Percentiles rank a stretch among this genome's conserved stretches.
Conservation (phyloP, 257 asterid genomes). For the Gentiana macrophylla region DNA sequence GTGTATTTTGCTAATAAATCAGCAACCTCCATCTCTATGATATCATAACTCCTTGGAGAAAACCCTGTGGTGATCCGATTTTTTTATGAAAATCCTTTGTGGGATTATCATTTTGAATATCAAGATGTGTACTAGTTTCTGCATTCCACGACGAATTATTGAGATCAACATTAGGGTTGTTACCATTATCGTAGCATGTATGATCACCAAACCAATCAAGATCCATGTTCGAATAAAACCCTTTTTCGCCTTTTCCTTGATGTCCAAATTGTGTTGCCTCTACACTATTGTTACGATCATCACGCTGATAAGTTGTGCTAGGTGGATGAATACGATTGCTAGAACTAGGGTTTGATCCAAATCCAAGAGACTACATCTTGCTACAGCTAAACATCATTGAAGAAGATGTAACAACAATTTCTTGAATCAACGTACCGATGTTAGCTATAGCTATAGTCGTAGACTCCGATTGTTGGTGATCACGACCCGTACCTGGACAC, state of each 20-base stretch:
- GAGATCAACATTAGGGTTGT: background rate
- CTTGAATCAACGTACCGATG: slow-evolving; percentile 61
- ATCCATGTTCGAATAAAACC: slow-evolving; percentile 18
- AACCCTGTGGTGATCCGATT: background rate
- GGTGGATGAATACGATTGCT: no score
- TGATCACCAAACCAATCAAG: slow-evolving; percentile 25
- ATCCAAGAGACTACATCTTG: slow-evolving; percentile 40
- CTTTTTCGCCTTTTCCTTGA: slow-evolving; percentile 8
- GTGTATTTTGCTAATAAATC: slow-evolving; percentile 68
- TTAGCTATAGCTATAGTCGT: slow-evolving; percentile 34
- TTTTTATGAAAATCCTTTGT: no score
- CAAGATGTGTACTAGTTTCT: slow-evolving; percentile 1
- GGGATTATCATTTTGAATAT: background rate
- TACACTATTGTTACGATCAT: no score
- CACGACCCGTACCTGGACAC: background rate
- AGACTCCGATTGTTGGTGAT: slow-evolving; percentile 28
- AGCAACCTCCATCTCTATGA: slow-evolving; percentile 48
- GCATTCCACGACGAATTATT: background rate
- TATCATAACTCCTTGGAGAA: slow-evolving; percentile 24
- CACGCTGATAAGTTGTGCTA: no score
- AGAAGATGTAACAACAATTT: slow-evolving; percentile 55
- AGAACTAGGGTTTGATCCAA: no score
- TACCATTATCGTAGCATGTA: slow-evolving; percentile 9
- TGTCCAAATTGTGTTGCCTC: no score
- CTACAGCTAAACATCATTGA: slow-evolving; percentile 58